phyloP scores from a whole-genome alignment of 176 grass and related monocot genomes.

The Bonia amplexicaulis region DNA sequence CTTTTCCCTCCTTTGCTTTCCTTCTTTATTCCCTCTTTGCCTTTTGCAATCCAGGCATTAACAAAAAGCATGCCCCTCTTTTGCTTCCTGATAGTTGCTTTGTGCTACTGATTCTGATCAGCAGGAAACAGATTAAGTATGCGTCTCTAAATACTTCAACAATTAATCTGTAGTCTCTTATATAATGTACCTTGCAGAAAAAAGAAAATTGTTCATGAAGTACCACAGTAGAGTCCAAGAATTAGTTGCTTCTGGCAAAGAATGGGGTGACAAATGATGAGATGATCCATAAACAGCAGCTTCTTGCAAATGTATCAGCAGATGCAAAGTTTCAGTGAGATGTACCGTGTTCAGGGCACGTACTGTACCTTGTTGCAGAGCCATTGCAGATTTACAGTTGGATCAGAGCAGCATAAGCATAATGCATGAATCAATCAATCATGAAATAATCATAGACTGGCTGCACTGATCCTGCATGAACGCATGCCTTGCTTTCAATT shows the following conservation, averaged over 20 bases:
- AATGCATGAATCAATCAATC: conserved; percentile 25
- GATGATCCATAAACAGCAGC: background rate
- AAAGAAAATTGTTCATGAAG: background rate
- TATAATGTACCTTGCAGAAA: background rate
- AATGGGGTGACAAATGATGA: conserved; percentile 2
- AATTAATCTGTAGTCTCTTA: background rate
- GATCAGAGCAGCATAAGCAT: conserved; percentile 17
- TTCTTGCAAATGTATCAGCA: background rate
- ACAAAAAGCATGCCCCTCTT: conserved; percentile 38
- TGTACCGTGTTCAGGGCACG: background rate
- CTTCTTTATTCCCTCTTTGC: conserved; percentile 61
- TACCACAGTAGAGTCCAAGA: background rate
- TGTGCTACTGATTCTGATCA: conserved; percentile 12
- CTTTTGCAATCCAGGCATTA: conserved; percentile 55
- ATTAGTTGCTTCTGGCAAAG: background rate
- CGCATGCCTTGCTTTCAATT: conserved; percentile 25
- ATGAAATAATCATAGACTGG: conserved; percentile 38
- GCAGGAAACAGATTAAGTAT: background rate
- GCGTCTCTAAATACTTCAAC: background rate
- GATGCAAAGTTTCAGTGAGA: conserved; percentile 7
- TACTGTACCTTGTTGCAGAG: conserved; percentile 19
- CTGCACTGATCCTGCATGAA: background rate
- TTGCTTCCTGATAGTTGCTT: conserved; percentile 24
- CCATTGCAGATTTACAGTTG: conserved; percentile 3
- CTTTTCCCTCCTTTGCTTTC: conserved; percentile 48